Conservation (phyloP, 345 rosid species). For the Pistacia atlantica region DNA sequence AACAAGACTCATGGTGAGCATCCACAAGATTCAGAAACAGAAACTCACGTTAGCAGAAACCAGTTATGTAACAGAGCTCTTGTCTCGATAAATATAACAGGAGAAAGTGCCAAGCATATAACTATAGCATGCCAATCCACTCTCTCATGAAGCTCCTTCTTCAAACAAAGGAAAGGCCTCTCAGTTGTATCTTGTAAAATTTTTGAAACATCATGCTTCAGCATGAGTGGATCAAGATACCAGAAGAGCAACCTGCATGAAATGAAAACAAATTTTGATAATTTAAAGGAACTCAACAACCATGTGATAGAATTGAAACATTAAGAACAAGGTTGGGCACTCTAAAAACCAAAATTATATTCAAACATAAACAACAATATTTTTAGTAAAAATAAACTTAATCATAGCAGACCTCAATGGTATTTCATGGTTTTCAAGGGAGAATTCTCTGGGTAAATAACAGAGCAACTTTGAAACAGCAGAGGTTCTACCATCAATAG, state of each 20-base stretch:
- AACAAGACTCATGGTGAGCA: not conserved
- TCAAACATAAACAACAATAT: not conserved
- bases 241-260: conserved; percentile 63
- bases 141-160: conserved; percentile 56
- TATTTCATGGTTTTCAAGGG: conserved; percentile 35
- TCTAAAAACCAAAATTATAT: not conserved
- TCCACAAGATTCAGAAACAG: not conserved
- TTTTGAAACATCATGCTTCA: conserved; percentile 59
- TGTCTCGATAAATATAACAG: conserved; percentile 47
- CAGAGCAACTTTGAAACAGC: conserved; percentile 45
- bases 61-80: conserved; percentile 70
- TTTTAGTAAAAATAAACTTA: conserved; percentile 4
- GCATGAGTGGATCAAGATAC: conserved; percentile 64
- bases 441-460: conserved; percentile 45
- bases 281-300: not conserved
- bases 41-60: conserved; percentile 73
- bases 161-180: conserved; percentile 71
- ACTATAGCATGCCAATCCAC: conserved; percentile 52
- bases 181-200: conserved; percentile 50
- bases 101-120: conserved; percentile 58
- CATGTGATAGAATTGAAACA: not conserved
- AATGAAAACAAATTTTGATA: not conserved
- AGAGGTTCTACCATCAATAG: conserved; percentile 28
- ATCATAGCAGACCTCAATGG: conserved; percentile 58
- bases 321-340: not conserved